Base-by-base conservation (phyloP, 345 rosid genomes). In the Draba incana region DNA sequence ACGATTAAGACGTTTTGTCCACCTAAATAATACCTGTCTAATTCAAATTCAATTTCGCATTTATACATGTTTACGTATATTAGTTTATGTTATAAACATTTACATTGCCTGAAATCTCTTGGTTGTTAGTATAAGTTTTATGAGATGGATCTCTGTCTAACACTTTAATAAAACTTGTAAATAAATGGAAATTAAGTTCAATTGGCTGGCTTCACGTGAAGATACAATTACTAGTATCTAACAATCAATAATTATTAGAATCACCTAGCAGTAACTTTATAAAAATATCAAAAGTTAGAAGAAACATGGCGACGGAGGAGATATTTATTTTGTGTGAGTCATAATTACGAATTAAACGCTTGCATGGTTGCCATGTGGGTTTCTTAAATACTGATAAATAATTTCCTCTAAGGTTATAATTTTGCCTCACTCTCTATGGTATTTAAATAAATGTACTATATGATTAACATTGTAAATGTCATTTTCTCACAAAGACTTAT, bases 311-410 rank as follows among this genome's bases (percentile, higher is more conserved):
- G 8, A 56, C 46, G 25, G 57, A 57, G 23, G 49, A 50, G 23
- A 70, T 39, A 62, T 42, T 23, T 43, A 62, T 70, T 61, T 71
- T 63, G 75, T 71, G 68, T 30, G 62, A 62, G 49, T 44, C 62
- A 71, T 71, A 71, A 71, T 62, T 71, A 71, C 62, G 50, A 55
- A 64, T 56, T 46, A 46, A 72, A 64, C 76, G 64, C 45, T 64
- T 64, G 76, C 64, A 64, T 72, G 76, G 70, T 56, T 4, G 70
- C 76, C 65, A 72, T 72, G 70, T 56, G 76, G 75, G 76, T 35
- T 45, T 63, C 56, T 55, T 62, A 20, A 60, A 61, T 61, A 42
- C 43, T 49, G 23, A 61, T 44, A 61, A 52, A 12, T 20, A 3
- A 33, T 35, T 70, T 54, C 24, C 2, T 35, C 25, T 23, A 53